A percentile compares a stretch with the other conserved stretches of the same genome.
Evolutionary conservation across 257 asterid species (phyloP).

Genomic region (Catharanthus roseus): DNA sequence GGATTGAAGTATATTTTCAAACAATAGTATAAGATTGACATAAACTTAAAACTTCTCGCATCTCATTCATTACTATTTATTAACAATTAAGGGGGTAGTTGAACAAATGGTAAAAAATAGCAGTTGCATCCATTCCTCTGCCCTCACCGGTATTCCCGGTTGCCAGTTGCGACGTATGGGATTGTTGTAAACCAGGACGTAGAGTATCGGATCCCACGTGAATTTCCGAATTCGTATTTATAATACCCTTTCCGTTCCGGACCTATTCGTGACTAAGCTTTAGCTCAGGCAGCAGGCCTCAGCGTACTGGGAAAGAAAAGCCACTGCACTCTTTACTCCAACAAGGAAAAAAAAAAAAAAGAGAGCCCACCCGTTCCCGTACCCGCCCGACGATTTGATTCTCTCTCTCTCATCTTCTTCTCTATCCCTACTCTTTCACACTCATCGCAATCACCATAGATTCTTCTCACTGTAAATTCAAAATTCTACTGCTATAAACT

Average conservation of each 20-base stretch:
- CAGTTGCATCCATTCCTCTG: too few relatives aligned
- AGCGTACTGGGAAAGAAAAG: too few relatives aligned
- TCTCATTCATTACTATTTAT: too few relatives aligned
- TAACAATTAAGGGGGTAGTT: too few relatives aligned
- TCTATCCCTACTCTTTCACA: neutral
- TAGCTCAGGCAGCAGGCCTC: too few relatives aligned
- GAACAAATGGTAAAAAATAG: too few relatives aligned
- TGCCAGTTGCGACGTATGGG: neutral
- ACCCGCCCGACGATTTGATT: neutral
- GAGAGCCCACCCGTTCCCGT: neutral
- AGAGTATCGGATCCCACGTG: slow-evolving; percentile 36
- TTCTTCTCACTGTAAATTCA: neutral
- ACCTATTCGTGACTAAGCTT: slow-evolving; percentile 13
- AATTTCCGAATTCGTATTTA: slow-evolving; percentile 23
- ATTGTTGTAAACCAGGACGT: neutral
- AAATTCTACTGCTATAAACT: neutral
- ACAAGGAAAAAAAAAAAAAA: neutral
- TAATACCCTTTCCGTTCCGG: slow-evolving; percentile 42
- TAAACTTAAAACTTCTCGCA: too few relatives aligned
- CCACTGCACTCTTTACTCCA: too few relatives aligned
- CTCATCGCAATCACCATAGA: neutral
- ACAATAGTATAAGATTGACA: too few relatives aligned
- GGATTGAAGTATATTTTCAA: too few relatives aligned
- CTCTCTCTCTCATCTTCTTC: neutral
- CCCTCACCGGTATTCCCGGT: too few relatives aligned